Evolutionary conservation across 2,329 filamentous ascomycete genomes (phyloP), one percentile per base, ranked within the genome.

Genomic region (Podosphaera leucotricha): DNA sequence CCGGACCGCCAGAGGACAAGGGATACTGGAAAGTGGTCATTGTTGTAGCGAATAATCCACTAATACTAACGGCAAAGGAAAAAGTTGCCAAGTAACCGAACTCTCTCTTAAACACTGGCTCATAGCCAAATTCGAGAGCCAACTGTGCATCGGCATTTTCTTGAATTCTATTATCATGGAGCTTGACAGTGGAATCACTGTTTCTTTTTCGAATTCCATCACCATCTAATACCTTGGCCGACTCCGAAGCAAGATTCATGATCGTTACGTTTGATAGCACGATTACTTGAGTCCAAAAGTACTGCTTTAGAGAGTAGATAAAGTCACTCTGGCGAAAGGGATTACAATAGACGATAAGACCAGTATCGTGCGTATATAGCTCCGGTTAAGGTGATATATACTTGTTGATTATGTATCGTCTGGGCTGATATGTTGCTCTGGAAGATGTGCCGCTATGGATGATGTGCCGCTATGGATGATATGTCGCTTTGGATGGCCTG

Each of bases 11-110:
- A 13, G 68, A 68, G 38, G 60, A 57, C 21, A 73, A 60, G 1
- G 70, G 68, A 51, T 66, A 71, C 11, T 60, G 61, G 52, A 71
- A 69, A 26, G 70, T 73, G 2, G 70, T 71, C 50, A 67, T 65
- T 47, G 69, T 64, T 7, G 68, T 71, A 22, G 68, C 63, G 52
- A 70, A 72, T 18, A 72, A 61, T 38, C 69, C 70, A 41, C 62
- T 66, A 50, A 74, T 70, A 51, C 63, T 66, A 52, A 74, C 66
- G 43, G 71, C 71, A 52, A 74, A 75, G 44, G 69, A 73, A 57
- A 75, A 71, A 48, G 68, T 70, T 49, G 70, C 71, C 13, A 69
- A 59, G 45, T 70, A 71, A 45, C 64, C 64, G 49, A 75, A 75
- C 52, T 74, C 68, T 49, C 71, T 65, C 56, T 70, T 70, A 59